Evolutionary conservation across 1,284 basidiomycete genomes (phyloP), one percentile per base, ranked within the genome.

Genomic region (Microbotryomycetes sp.): DNA sequence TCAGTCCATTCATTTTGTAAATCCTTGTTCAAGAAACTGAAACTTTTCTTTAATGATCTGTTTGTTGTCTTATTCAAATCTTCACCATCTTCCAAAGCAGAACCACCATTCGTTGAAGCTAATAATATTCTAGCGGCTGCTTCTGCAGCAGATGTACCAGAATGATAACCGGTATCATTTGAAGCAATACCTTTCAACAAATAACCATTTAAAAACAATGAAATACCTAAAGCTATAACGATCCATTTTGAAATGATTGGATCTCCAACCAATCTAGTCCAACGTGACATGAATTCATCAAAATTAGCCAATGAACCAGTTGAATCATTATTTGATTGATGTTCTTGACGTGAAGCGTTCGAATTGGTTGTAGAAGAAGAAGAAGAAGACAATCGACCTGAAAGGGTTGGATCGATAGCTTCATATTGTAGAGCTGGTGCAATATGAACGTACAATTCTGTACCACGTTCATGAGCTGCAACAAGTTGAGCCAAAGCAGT

Each of bases 211-310:
- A 99, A 80, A 65, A 87, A 84, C 66, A 98, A 86, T 66, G 87
- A 91, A 68, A 94, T 83, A 3, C 85, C 87, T 32, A 99, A 84
- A 19, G 88, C 81, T 57, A 92, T 81, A 58, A 97, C 88, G 71
- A 98, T 94, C 89, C 91, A 96, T 79, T 98, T 98, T 73, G 85
- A 87, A 69, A 98, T 79, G 58, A 97, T 84, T 0, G 94, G 94
- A 74, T 98, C 94, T 31, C 92, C 92, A 57, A 97, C 92, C 66
- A 97, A 84, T n/a, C 81, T 80, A 7, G 90, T 91, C 94, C 93
- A 97, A n/a, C 84, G 83, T 46, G 84, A 85, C 87, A 97, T 90
- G 79, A 96, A 92, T 65, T 84, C 82, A 68, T 96, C 92, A 65
- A 96, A 60, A 49, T 32, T 54, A 16, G 62, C 67, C 54, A 69